Percentiles rank a stretch among this genome's conserved stretches.
Evolutionary conservation across 257 asterid species (phyloP).

Genomic region (Gardenia jasminoides): DNA sequence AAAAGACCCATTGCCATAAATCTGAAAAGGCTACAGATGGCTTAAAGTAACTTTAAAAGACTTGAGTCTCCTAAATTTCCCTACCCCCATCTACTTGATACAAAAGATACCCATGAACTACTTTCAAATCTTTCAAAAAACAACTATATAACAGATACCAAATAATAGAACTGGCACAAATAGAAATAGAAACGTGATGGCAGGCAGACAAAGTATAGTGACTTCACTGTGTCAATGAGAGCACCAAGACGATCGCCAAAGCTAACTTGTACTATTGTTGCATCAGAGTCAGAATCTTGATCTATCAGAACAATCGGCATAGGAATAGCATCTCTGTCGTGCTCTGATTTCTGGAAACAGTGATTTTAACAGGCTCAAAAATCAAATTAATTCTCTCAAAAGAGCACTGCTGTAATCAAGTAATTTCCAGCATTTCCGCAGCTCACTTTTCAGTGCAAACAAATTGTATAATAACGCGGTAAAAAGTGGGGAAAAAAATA

Average conservation of each 20-base stretch:
- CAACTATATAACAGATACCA: neutral
- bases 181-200: neutral
- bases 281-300: slow-evolving; percentile 83
- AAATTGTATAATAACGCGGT: neutral
- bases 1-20: neutral
- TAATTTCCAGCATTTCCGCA: neutral
- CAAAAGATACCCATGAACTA: neutral
- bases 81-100: neutral
- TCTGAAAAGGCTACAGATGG: neutral
- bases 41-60: neutral
- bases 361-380: neutral
- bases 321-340: slow-evolving; percentile 59
- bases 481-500: neutral
- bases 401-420: neutral
- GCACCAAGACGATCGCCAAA: slow-evolving; percentile 99
- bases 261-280: slow-evolving; percentile 85
- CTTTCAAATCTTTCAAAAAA: neutral
- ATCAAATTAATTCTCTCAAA: neutral
- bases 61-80: neutral
- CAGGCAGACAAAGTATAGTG: slow-evolving; percentile 7
- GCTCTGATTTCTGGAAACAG: slow-evolving; percentile 41
- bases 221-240: slow-evolving; percentile 82
- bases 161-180: neutral
- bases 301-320: slow-evolving; percentile 86
- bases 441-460: neutral